phyloP scores from a whole-genome alignment of 2,329 filamentous ascomycete species.

The Tolypocladium pustulatum region DNA sequence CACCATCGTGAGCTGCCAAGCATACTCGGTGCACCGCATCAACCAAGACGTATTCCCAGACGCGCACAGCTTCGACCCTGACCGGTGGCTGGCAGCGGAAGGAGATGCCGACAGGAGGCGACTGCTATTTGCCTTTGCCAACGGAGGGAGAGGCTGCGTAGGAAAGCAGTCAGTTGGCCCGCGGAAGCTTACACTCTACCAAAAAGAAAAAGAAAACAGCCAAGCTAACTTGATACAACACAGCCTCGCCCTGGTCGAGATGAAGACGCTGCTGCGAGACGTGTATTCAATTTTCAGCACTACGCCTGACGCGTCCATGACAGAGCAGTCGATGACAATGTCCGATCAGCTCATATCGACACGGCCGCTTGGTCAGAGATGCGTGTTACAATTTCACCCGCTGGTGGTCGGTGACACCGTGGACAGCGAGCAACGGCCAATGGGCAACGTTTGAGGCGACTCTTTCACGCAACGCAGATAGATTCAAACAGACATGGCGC shows the following conservation, averaged over 20 bases:
- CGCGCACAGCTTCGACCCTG: constrained; percentile 67
- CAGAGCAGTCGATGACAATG: constrained; percentile 48
- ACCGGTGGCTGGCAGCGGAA: constrained; percentile 68
- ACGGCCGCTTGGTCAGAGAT: constrained; percentile 48
- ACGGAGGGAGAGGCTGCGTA: constrained; percentile 54
- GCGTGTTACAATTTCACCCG: constrained; percentile 40
- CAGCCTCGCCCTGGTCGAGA: constrained; percentile 52
- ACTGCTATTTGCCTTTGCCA: constrained; percentile 55
- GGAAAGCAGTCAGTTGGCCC: constrained; percentile 50
- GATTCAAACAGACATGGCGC: not conserved
- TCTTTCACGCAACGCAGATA: not conserved
- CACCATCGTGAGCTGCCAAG: constrained; percentile 50
- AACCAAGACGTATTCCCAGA: constrained; percentile 63
- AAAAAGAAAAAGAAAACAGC: no score
- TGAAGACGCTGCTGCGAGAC: constrained; percentile 54
- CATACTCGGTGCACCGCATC: constrained; percentile 48
- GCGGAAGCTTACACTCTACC: not conserved
- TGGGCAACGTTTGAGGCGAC: not conserved
- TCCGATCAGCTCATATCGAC: constrained; percentile 59
- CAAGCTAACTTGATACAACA: not conserved
- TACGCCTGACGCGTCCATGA: constrained; percentile 41
- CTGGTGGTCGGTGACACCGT: constrained; percentile 2
- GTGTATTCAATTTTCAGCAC: constrained; percentile 51
- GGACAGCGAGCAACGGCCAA: not conserved
- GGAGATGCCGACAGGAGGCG: constrained; percentile 62